phyloP scores from a whole-genome alignment of 2,329 filamentous ascomycete species.

The Paraphaeosphaeria sporulosa region DNA sequence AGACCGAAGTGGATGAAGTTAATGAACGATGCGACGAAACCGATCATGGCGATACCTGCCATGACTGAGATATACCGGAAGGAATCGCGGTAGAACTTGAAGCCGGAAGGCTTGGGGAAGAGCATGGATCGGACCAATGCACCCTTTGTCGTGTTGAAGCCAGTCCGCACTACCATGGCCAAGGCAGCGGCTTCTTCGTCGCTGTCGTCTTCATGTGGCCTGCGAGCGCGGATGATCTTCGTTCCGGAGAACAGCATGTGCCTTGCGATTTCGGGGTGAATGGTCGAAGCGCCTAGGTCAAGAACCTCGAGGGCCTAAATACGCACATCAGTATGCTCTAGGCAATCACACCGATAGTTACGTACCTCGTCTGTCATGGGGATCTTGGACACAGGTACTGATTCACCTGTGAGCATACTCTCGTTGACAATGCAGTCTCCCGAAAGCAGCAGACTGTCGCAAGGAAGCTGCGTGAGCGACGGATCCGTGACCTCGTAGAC shows the following conservation, averaged over 20 bases:
- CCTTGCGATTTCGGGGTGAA: constrained; percentile 82
- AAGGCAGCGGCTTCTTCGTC: constrained; percentile 91
- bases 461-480: constrained; percentile 84
- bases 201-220: constrained; percentile 83
- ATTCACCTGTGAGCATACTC: constrained; percentile 98
- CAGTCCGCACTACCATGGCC: constrained; percentile 90
- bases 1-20: constrained; percentile 89
- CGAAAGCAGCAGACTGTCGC: constrained; percentile 87
- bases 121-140: constrained; percentile 96
- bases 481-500: constrained; percentile 98
- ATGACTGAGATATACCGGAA: constrained; percentile 98
- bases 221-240: constrained; percentile 88
- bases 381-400: constrained; percentile 92
- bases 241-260: constrained; percentile 96
- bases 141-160: constrained; percentile 97
- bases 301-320: constrained; percentile 65
- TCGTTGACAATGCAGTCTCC: constrained; percentile 99
- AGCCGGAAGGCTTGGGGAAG: constrained; percentile 96
- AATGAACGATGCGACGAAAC: constrained; percentile 88
- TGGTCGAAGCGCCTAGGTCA: constrained; percentile 80
- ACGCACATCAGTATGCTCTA: neutral
- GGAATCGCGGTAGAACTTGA: constrained; percentile 98
- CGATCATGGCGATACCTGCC: constrained; percentile 82
- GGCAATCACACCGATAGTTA: neutral
- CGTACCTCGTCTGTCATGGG: constrained; percentile 80